Percentiles rank a stretch among this genome's conserved stretches.
Conservation (phyloP, 352 stramenopile species). For the Plasmopara muralis region DNA sequence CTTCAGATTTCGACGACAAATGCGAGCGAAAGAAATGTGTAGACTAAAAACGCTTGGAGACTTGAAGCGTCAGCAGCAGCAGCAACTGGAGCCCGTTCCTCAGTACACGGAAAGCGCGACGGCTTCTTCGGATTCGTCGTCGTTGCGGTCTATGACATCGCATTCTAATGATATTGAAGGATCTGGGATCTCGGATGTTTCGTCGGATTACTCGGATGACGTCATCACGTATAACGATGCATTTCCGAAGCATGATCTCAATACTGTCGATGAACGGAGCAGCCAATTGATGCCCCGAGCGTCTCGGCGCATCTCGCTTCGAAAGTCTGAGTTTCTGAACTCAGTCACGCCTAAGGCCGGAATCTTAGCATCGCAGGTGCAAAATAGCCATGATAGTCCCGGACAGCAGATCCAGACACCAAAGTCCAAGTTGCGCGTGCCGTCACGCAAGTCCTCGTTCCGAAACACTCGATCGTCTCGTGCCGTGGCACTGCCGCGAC, state of each 20-base stretch:
- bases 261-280: slow-evolving; percentile 65
- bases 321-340: slow-evolving; percentile 52
- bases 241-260: slow-evolving; percentile 54
- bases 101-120: slow-evolving; percentile 69
- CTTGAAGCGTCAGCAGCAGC: slow-evolving; percentile 22
- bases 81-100: slow-evolving; percentile 20
- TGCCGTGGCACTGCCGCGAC: slow-evolving; percentile 55
- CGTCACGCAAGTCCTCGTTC: slow-evolving; percentile 70
- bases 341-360: slow-evolving; percentile 30
- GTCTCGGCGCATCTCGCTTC: slow-evolving; percentile 28
- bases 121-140: slow-evolving; percentile 61
- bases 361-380: slow-evolving; percentile 32
- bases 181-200: slow-evolving; percentile 35
- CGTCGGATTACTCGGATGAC: slow-evolving; percentile 61
- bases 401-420: slow-evolving; percentile 23
- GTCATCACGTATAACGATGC: slow-evolving; percentile 47
- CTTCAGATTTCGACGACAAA: slow-evolving; percentile 44
- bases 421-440: slow-evolving; percentile 18
- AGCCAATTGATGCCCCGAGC: slow-evolving; percentile 38
- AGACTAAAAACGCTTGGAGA: slow-evolving; percentile 17
- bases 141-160: slow-evolving; percentile 40
- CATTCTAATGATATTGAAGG: slow-evolving; percentile 78
- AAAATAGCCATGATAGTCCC: slow-evolving; percentile 18
- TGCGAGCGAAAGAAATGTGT: slow-evolving; percentile 23
- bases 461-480: slow-evolving; percentile 69